Base-by-base conservation (phyloP, 345 rosid genomes). In the Eutrema japonicum region DNA sequence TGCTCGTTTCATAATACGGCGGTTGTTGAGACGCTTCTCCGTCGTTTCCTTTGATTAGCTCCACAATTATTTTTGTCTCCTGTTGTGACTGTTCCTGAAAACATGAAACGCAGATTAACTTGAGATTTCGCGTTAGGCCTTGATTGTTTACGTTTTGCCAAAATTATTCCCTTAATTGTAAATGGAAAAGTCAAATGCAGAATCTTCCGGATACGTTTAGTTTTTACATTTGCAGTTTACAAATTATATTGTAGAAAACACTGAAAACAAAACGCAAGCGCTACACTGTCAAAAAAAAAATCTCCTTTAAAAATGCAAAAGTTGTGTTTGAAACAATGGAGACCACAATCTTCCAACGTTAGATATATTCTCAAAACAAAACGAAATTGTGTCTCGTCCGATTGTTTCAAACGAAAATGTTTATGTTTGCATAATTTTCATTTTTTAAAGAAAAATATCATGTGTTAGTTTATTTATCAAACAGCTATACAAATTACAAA, bases 1-100 rank as follows among this genome's bases (percentile, higher is more conserved):
- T 83, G 71, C 86, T 87, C 5, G 84, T 83, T 57, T 87, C 76
- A 47, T 81, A 66, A 38, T 85, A 85, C 37, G 88, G 81, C 4
- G 87, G 78, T 45, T 84, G 85, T 45, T 71, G 64, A 35, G 62
- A 73, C 69, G 75, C 78, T 12, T 33, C 79, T 2, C 6, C 3
- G 43, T 58, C 73, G 22, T 82, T 83, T 64, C 71, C 75, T 68
- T 80, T 77, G 74, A 80, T 86, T 79, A 77, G 85, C 73, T 88
- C 93, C 55, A 75, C 65, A 66, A 72, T 84, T 3, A 83, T 82
- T 83, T 77, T 79, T 79, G 74, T 81, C 54, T 80, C 82, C 26
- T 82, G 77, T 22, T 85, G 86, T 13, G 73, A 64, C 32, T 5
- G 52, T 35, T 79, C 83, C 94, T 85, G 30, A 29, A 75, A 45